These are phyloP conservation scores for Balamuthia mandrillaris DNA, from an alignment of 208 protist genomes.

Conservation along the genomic window DNA sequence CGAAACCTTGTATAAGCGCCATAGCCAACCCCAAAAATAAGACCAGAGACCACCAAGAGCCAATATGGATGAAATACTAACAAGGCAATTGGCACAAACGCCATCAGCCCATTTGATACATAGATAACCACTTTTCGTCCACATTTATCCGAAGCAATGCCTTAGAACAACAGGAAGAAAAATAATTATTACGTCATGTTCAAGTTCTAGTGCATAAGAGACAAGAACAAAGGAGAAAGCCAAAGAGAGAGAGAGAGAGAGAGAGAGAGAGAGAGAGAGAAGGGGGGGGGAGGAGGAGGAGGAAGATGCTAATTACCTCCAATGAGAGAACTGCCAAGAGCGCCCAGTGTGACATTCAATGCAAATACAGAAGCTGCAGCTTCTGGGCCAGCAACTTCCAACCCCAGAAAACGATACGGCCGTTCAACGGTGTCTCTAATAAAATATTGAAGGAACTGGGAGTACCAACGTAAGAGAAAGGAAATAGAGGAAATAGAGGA, in stretches of 20 bases:
- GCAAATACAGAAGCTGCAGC: background rate
- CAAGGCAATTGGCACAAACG: background rate
- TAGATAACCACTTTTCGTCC: background rate
- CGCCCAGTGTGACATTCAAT: background rate
- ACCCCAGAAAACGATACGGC: background rate
- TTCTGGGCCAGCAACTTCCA: background rate
- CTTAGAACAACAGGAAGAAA: background rate
- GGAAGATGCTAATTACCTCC: background rate
- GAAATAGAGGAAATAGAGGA: background rate
- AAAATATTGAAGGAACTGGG: constrained; percentile 1
- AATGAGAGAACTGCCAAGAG: background rate
- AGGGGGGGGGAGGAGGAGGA: no score
- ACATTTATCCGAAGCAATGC: background rate
- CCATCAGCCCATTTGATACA: background rate
- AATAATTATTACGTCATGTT: background rate
- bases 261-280: no score
- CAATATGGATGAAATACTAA: background rate
- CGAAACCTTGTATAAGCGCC: background rate
- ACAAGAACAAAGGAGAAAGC: background rate
- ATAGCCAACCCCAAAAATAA: background rate
- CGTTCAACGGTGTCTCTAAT: background rate
- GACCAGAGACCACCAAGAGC: background rate
- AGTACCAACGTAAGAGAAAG: no score
- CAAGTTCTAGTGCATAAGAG: background rate
- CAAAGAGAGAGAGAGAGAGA: no score